These are phyloP conservation scores for Erythrophleum fordii DNA, from an alignment of 306 rosid species.

Conservation along the genomic window DNA sequence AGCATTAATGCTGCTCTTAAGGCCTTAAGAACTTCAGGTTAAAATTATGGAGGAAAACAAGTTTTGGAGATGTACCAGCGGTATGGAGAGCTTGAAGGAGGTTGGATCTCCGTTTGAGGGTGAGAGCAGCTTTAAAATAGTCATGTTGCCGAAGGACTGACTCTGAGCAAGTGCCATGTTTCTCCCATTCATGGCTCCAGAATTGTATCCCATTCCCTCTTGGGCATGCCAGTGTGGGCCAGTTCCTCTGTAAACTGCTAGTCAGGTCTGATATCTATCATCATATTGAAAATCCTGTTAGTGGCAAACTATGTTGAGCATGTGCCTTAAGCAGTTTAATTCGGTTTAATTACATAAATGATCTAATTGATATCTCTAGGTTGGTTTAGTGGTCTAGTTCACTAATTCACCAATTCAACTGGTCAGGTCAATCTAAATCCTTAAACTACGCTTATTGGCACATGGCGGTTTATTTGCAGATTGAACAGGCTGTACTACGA, in stretches of 20 bases:
- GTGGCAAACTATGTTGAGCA: no score
- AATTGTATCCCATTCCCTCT: slow-evolving; percentile 58
- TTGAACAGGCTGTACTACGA: not conserved
- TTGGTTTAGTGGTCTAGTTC: no score
- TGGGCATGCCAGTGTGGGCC: slow-evolving; percentile 85
- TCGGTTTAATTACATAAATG: no score
- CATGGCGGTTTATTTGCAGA: not conserved
- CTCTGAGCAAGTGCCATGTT: slow-evolving; percentile 85
- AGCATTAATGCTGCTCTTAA: not conserved
- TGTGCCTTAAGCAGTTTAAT: no score
- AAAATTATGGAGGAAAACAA: not conserved
- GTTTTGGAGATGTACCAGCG: slow-evolving; percentile 46
- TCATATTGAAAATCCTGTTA: slow-evolving; percentile 7
- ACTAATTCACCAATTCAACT: no score
- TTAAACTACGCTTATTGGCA: not conserved
- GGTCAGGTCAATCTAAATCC: no score
- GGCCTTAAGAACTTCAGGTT: no score
- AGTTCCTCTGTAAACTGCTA: slow-evolving; percentile 46
- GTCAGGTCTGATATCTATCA: slow-evolving; percentile 39
- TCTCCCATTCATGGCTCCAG: slow-evolving; percentile 81
- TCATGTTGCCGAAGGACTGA: slow-evolving; percentile 66
- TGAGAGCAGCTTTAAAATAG: slow-evolving; percentile 64
- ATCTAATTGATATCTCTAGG: no score
- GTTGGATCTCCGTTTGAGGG: slow-evolving; percentile 49
- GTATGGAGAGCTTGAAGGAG: slow-evolving; percentile 59